Conservation (phyloP, 2,329 filamentous ascomycete genomes). For the Stenocarpella maydis region DNA sequence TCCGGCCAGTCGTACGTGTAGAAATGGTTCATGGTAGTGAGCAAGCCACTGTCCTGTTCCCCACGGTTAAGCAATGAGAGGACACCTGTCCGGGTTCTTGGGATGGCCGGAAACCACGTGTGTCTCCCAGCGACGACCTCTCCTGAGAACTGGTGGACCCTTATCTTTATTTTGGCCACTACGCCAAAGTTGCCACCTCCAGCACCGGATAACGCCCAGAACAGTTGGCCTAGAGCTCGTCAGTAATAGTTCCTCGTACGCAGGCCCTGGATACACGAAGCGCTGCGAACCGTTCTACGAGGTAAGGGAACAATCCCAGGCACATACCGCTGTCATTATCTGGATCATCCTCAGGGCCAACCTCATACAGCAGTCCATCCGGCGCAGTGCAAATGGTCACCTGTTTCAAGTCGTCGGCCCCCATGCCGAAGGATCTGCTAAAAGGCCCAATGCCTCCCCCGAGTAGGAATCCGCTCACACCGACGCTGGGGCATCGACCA, state of each 20-base stretch:
- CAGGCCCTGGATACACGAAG: too few relatives aligned
- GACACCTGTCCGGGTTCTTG: not conserved
- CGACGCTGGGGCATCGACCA: slow-evolving; percentile 47
- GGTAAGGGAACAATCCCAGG: too few relatives aligned
- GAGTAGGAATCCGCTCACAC: slow-evolving; percentile 49
- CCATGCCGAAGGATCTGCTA: slow-evolving; percentile 47
- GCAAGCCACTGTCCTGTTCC: not conserved
- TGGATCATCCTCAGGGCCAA: slow-evolving; percentile 36
- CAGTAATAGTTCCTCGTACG: not conserved
- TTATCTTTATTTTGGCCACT: slow-evolving; percentile 44
- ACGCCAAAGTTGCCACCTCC: slow-evolving; percentile 53
- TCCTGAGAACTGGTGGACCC: slow-evolving; percentile 35
- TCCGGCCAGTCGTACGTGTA: slow-evolving; percentile 31
- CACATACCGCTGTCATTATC: slow-evolving; percentile 35
- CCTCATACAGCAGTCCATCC: slow-evolving; percentile 37
- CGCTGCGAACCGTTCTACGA: not conserved
- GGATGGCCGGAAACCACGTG: slow-evolving; percentile 36
- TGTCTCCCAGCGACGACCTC: slow-evolving; percentile 41
- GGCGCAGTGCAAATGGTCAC: slow-evolving; percentile 45
- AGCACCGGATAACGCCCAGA: slow-evolving; percentile 51
- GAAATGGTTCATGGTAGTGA: slow-evolving; percentile 26
- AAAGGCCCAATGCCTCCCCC: slow-evolving; percentile 49
- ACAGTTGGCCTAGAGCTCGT: slow-evolving; percentile 38
- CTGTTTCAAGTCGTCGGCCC: slow-evolving; percentile 46
- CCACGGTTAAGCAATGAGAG: too few relatives aligned